Base-by-base conservation (phyloP, 1,284 basidiomycete genomes). In the Papiliotrema nemorosa region DNA sequence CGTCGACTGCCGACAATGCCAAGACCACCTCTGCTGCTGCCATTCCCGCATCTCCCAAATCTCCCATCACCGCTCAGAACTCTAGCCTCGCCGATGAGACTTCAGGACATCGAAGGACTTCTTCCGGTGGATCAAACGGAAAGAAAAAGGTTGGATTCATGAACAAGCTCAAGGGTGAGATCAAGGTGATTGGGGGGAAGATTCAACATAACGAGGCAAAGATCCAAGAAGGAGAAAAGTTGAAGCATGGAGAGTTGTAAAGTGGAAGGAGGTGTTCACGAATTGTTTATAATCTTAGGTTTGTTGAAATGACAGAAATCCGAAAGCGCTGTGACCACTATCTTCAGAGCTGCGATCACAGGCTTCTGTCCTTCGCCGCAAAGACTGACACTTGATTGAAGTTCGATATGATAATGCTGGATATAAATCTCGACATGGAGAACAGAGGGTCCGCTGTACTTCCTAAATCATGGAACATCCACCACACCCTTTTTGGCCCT, bases 111-210 rank as follows among this genome's bases (percentile, higher is more conserved):
- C 20, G 33, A 2, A 39, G 59, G 21, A 52, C 37, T 29, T 35
- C 34, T 10, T 45, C 38, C 9, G 49, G 27, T 18, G 55, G 47
- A 18, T 49, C 48, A 10, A 49, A 33, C 18, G 57, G 54, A 2
- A 54, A 53, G 31, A 57, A 58, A 48, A 67, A 66, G 59, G 46
- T 55, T 18, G 69, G 70, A 13, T 57, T 74, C 46, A 60, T 72
- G 53, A 58, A 53, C 47, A 70, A 70, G 61, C 43, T 74, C 52
- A 73, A 73, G 59, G 64, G 54, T 9, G 63, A 67, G 54, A 52
- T 69, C 42, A 68, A 68, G 63, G 54, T 64, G 25, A 51, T 63
- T 22, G 45, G 52, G 21, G 60, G 60, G 36, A 64, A 67, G 57
- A 50, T 63, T n/a, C 44, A 48, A 18, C 54, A 61, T 53, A 54